Conservation (phyloP, 2,329 filamentous ascomycete genomes). For the Sarocladiaceae sp. region DNA sequence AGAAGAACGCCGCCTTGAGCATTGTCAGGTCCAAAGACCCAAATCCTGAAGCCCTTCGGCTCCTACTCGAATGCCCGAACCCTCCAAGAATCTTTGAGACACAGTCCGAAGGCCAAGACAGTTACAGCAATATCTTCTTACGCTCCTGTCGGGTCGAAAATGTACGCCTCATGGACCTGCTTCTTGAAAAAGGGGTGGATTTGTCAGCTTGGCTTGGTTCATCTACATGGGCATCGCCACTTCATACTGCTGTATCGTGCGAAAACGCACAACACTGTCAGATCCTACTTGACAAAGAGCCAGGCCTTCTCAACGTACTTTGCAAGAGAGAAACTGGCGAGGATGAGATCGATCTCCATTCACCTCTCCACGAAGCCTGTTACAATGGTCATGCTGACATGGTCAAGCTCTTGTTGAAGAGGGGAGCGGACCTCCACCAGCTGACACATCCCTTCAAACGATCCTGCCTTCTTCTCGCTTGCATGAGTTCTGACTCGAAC, state of each 20-base stretch:
- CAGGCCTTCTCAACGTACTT: slow-evolving; percentile 15
- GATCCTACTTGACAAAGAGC: slow-evolving; percentile 16
- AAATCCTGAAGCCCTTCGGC: slow-evolving; percentile 11
- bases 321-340: slow-evolving; percentile 11
- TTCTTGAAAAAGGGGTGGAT: slow-evolving; percentile 17
- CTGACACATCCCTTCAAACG: slow-evolving; percentile 12
- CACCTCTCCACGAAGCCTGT: slow-evolving; percentile 16
- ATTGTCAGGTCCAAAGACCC: slow-evolving; percentile 9
- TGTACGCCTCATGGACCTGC: slow-evolving; percentile 12
- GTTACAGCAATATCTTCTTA: not conserved
- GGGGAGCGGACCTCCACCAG: slow-evolving; percentile 13
- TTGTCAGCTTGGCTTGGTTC: slow-evolving; percentile 12
- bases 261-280: slow-evolving; percentile 14
- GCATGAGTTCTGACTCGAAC: slow-evolving; percentile 11
- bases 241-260: slow-evolving; percentile 14
- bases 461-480: slow-evolving; percentile 16
- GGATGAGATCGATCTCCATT: slow-evolving; percentile 12
- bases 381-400: slow-evolving; percentile 10
- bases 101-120: slow-evolving; percentile 3
- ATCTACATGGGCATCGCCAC: slow-evolving; percentile 10
- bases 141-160: slow-evolving; percentile 1
- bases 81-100: slow-evolving; percentile 11
- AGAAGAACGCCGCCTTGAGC: slow-evolving; percentile 12
- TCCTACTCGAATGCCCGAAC: slow-evolving; percentile 13
- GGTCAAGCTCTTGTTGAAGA: slow-evolving; percentile 15